Evolutionary conservation across 2,329 filamentous ascomycete genomes (phyloP), one percentile per base, ranked within the genome.

Genomic region (Verticillium nubilum): DNA sequence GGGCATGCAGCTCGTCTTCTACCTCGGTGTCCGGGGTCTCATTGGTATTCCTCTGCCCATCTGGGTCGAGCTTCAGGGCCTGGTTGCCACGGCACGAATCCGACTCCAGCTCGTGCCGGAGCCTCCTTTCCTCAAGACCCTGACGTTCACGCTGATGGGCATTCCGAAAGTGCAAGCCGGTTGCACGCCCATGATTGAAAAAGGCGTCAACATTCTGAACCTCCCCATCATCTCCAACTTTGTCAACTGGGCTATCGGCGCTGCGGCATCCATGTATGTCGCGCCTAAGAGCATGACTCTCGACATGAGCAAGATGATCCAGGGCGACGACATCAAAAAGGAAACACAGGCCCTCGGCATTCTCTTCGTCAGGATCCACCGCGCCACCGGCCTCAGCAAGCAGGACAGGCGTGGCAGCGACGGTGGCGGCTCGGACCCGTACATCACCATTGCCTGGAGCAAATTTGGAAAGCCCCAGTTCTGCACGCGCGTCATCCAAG

Each of bases 381-480:
- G 91, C 67, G 95, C 94, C 12, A 80, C 86, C 23, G 92, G 90
- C 0, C 82, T 99, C 60, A 96, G 91, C 78, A 97, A 97, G 75
- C 94, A 97, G 70, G 95, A 99, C 70, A 76, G 78, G 54, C 87
- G 91, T 60, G 93, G 92, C 47, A 93, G 87, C 68, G 83, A 88
- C 57, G 90, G 92, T 19, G 94, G 95, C 33, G 94, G 94, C 52
- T 96, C 91, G 56, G 95, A 99, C 67, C 92, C 94, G 0, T 98
- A 98, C 73, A 96, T 98, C 70, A 97, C 94, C 31, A 82, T 98
- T 35, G 89, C 90, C 47, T 98, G 96, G 79, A 96, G 91, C 68
- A 97, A 98, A 73, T 98, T 97, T 67, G 91, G 90, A 59, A 99
- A 99, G 76, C 94, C 94, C 1, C 96, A 97, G 85, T 98, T 97